These are phyloP conservation scores for Gloeophyllum trabeum DNA, from an alignment of 768 basidiomycete species.

Conservation along the genomic window DNA sequence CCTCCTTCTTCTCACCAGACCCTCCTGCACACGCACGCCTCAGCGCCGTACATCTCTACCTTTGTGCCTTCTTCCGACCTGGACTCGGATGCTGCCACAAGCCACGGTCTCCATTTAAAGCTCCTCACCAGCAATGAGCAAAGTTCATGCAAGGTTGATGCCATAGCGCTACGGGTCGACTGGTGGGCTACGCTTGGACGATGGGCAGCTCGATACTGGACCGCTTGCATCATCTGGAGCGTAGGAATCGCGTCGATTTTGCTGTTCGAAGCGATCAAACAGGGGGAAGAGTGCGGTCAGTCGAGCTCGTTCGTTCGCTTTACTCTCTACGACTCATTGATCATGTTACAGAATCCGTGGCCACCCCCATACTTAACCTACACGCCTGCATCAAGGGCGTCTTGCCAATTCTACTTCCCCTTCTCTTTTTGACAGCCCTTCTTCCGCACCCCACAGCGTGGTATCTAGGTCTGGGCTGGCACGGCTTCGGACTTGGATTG, in stretches of 20 bases:
- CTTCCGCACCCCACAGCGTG: constrained; percentile 45
- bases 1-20: constrained; percentile 23
- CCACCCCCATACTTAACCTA: not conserved
- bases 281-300: constrained; percentile 29
- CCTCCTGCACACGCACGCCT: constrained; percentile 57
- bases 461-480: too few relatives aligned
- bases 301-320: constrained; percentile 11
- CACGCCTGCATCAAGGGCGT: constrained; percentile 23
- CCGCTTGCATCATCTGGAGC: constrained; percentile 61
- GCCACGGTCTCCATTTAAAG: constrained; percentile 36
- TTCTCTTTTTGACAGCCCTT: constrained; percentile 33
- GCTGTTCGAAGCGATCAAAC: too few relatives aligned
- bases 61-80: too few relatives aligned
- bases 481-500: too few relatives aligned
- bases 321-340: not conserved
- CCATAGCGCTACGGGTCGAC: constrained; percentile 50
- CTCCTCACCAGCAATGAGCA: constrained; percentile 39
- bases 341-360: not conserved
- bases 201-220: constrained; percentile 64
- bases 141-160: constrained; percentile 38
- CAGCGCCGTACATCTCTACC: constrained; percentile 56
- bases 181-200: constrained; percentile 63
- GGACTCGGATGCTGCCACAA: constrained; percentile 9
- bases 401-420: constrained; percentile 30
- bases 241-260: constrained; percentile 56